Conservation (phyloP, 192 early-diverging fungal species). For the Diversispora eburnea region DNA sequence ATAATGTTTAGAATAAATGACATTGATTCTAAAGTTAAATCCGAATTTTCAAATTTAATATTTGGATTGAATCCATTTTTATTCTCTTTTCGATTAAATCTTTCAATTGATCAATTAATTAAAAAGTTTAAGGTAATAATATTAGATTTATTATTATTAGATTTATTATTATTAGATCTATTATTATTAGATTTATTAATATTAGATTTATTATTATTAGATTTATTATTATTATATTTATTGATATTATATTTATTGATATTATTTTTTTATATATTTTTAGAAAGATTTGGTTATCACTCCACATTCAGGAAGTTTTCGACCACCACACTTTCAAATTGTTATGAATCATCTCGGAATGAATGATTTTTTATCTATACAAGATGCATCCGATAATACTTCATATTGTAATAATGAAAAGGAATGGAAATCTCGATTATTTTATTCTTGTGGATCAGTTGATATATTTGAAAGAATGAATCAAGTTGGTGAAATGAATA, state of each 20-base stretch:
- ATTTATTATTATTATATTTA: neutral
- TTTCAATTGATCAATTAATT: neutral
- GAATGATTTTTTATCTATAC: slow-evolving; percentile 31
- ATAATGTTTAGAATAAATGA: slow-evolving; percentile 20
- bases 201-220: neutral
- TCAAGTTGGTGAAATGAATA: neutral
- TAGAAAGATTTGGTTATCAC: slow-evolving; percentile 31
- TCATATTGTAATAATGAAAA: slow-evolving; percentile 4
- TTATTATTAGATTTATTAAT: too few relatives aligned
- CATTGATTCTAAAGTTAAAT: neutral
- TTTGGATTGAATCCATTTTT: too few relatives aligned
- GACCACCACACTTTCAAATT: slow-evolving; percentile 62
- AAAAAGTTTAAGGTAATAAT: slow-evolving; percentile 8
- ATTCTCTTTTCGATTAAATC: neutral
- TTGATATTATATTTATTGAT: neutral
- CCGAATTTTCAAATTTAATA: neutral
- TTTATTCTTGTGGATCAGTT: slow-evolving; percentile 54
- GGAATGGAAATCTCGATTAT: slow-evolving; percentile 50
- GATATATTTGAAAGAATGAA: slow-evolving; percentile 24
- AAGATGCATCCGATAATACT: neutral
- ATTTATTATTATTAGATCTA: too few relatives aligned
- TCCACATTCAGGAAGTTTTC: slow-evolving; percentile 59
- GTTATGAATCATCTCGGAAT: slow-evolving; percentile 54
- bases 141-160: too few relatives aligned
- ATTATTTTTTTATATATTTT: too few relatives aligned